Conservation (phyloP, 2,329 filamentous ascomycete species). For the Epichloe sylvatica region DNA sequence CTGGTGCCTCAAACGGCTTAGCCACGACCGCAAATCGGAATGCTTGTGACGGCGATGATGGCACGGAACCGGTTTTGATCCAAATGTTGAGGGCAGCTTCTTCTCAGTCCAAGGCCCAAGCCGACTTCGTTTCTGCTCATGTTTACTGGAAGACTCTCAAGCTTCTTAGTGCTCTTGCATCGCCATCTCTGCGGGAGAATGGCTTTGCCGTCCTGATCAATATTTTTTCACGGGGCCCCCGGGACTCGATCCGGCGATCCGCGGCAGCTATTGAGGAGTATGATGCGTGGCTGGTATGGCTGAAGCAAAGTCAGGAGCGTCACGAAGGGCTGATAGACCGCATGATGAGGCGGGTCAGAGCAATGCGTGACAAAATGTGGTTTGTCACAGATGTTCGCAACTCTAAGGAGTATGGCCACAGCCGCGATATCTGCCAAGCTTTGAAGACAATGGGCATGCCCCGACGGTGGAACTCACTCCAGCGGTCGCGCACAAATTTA, state of each 20-base stretch:
- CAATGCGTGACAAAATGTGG: constrained; percentile 94
- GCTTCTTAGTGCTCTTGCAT: constrained; percentile 51
- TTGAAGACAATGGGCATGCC: constrained; percentile 78
- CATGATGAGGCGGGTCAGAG: constrained; percentile 59
- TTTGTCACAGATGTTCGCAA: constrained; percentile 89
- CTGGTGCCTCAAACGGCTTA: constrained; percentile 3
- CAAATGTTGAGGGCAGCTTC: constrained; percentile 66
- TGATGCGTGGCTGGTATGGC: constrained; percentile 68
- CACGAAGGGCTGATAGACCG: constrained; percentile 60
- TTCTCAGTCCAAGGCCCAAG: constrained; percentile 60
- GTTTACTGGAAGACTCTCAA: constrained; percentile 74
- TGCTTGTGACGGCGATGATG: background rate
- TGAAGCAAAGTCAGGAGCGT: constrained; percentile 68
- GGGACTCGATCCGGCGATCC: constrained; percentile 55
- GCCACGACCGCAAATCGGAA: background rate
- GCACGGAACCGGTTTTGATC: constrained; percentile 42
- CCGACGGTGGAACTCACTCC: constrained; percentile 39
- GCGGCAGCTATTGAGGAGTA: constrained; percentile 64
- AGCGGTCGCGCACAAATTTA: constrained; percentile 33
- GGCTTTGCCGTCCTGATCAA: constrained; percentile 59
- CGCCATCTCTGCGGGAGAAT: constrained; percentile 47
- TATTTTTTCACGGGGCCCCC: constrained; percentile 57
- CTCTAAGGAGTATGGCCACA: constrained; percentile 76
- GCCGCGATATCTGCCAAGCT: constrained; percentile 71
- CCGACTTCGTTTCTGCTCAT: constrained; percentile 72